Evolutionary conservation across 495 filamentous ascomycete species (phyloP), one percentile per base, ranked within the genome.

Genomic region (Haplographium delicatum): DNA sequence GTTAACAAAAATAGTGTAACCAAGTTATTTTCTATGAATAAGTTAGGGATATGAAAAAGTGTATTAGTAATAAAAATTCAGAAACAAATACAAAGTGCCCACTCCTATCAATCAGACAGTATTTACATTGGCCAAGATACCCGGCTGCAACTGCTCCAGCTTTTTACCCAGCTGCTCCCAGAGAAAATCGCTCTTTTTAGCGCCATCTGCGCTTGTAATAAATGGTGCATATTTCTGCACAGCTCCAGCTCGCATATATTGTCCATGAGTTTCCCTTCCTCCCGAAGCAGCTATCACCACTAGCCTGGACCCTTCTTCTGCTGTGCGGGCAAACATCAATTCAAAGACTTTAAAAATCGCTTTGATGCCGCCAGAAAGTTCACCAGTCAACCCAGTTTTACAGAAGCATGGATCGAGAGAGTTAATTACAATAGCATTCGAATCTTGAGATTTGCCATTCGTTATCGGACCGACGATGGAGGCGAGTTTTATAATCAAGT

Each of bases 331-430:
- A 31, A 51, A 45, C n/a, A 55, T 42, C 9, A 46, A 16, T 23
- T 53, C 42, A 33, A 52, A 57, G 8, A 47, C 28, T 40, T 46
- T 53, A 34, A 30, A 25, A n/a, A 35, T 4, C 15, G 16, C 18
- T 26, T 35, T 43, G 1, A 43, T 3, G 4, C 4, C 13, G 44
- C 39, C 28, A 8, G 0, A 18, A 23, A 60, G 24, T 7, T 39
- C 48, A 16, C 26, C 22, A 13, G 41, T 25, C 11, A 56, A 11
- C 1, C 30, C 43, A 19, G 53, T 60, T 16, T 53, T 49, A 44
- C 57, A 60, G 19, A 60, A 60, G 27, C 47, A 47, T 15, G 57
- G 57, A 34, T 56, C 47, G 8, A 56, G 3, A 31, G 47, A 52
- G 57, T 60, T 56, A 25, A 60, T 60, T 15, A 56, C 42, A 15